A percentile compares a stretch with the other conserved stretches of the same genome.
Evolutionary conservation across 345 rosid species (phyloP).

Genomic region (Alliaria petiolata): DNA sequence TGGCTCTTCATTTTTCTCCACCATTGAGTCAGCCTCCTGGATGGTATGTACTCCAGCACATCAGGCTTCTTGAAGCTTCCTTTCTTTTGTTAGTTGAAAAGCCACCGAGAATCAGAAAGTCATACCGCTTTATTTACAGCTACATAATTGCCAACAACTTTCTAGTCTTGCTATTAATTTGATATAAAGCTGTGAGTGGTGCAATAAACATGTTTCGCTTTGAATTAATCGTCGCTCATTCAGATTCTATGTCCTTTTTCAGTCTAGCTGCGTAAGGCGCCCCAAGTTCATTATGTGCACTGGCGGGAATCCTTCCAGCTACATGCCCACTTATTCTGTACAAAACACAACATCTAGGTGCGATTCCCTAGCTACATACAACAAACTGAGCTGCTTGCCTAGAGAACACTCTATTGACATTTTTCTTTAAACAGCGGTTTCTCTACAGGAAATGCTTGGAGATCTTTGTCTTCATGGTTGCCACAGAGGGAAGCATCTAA

Average conservation of each 20-base stretch:
- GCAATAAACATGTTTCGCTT: background rate
- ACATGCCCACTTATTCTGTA: constrained; percentile 62
- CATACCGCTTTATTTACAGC: background rate
- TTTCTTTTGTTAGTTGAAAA: background rate
- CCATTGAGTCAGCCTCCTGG: constrained; percentile 76
- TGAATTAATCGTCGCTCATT: background rate
- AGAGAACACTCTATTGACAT: constrained; percentile 11
- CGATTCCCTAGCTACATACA: background rate
- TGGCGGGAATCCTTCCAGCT: constrained; percentile 66
- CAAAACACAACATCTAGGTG: constrained; percentile 69
- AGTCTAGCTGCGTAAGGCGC: constrained; percentile 78
- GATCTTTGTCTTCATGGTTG: constrained; percentile 84
- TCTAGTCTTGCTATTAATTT: background rate
- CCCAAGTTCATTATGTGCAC: constrained; percentile 90
- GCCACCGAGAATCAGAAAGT: background rate
- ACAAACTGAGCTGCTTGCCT: background rate
- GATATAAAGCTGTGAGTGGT: constrained; percentile 3
- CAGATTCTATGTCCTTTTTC: constrained; percentile 21
- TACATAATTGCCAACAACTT: background rate
- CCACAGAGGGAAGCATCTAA: constrained; percentile 63
- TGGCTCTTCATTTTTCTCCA: constrained; percentile 77
- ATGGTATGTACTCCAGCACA: constrained; percentile 54
- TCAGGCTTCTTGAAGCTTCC: background rate
- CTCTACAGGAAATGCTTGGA: constrained; percentile 79
- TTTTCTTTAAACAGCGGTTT: constrained; percentile 50